Conservation (phyloP, 176 grass and related monocot species). For the Aegilops longissima region DNA sequence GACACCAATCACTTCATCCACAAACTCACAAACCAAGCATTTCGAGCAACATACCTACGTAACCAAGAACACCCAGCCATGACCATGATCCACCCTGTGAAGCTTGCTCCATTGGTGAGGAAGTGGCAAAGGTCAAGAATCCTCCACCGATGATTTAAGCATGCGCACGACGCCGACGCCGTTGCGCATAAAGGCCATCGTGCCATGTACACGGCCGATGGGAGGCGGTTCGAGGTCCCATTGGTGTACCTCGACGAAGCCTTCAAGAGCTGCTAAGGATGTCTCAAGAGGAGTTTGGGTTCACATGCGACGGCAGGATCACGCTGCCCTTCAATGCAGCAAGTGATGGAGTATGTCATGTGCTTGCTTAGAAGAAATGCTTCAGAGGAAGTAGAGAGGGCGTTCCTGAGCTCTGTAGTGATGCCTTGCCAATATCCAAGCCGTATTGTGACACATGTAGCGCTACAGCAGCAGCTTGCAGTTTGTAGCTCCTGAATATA, state of each 20-base stretch:
- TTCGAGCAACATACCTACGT: neutral
- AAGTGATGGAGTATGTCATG: constrained; percentile 38
- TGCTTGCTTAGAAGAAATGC: constrained; percentile 47
- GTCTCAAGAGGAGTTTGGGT: constrained; percentile 50
- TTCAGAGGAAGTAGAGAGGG: constrained; percentile 43
- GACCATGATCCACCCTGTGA: too few species aligned
- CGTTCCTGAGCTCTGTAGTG: constrained; percentile 44
- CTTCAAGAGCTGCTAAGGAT: constrained; percentile 50
- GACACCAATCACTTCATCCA: too few species aligned
- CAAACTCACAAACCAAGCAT: too few species aligned
- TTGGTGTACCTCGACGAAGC: constrained; percentile 45
- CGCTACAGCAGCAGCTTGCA: constrained; percentile 1
- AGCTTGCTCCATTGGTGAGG: too few species aligned
- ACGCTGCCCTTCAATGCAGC: constrained; percentile 44
- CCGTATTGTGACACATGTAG: too few species aligned
- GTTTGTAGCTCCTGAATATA: constrained; percentile 11
- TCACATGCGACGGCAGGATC: constrained; percentile 36
- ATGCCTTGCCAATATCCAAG: constrained; percentile 1
- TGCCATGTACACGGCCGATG: constrained; percentile 38
- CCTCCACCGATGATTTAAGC: neutral
- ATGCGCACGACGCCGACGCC: neutral
- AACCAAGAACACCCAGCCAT: too few species aligned
- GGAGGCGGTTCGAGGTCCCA: constrained; percentile 46
- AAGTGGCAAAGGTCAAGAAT: too few species aligned
- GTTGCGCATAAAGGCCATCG: neutral